These are phyloP conservation scores for Hymenoscyphus repandus DNA, from an alignment of 2,329 filamentous ascomycete genomes.

Conservation along the genomic window DNA sequence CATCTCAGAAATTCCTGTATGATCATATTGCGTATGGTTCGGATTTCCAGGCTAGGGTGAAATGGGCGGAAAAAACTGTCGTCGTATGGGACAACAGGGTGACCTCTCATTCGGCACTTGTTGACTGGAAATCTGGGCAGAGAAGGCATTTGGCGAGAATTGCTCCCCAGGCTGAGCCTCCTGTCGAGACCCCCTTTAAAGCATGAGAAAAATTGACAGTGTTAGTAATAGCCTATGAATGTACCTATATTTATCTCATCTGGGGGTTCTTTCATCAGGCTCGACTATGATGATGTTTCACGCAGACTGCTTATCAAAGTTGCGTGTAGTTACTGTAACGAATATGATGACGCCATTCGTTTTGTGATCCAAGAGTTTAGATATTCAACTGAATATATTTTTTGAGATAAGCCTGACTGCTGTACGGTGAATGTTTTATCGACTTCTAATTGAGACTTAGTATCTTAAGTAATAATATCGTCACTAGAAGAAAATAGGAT, in stretches of 20 bases:
- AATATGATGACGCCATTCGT: too few relatives aligned
- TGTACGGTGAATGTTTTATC: neutral
- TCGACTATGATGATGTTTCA: neutral
- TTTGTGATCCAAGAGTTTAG: too few relatives aligned
- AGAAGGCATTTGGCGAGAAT: conserved; percentile 75
- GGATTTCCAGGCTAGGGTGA: conserved; percentile 69
- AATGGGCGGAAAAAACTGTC: conserved; percentile 75
- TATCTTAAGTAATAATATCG: neutral
- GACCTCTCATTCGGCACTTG: conserved; percentile 70
- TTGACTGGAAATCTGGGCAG: conserved; percentile 78
- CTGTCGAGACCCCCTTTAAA: conserved; percentile 62
- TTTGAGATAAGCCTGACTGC: too few relatives aligned
- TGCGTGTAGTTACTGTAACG: too few relatives aligned
- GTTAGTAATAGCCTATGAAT: too few relatives aligned
- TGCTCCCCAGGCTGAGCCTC: conserved; percentile 75
- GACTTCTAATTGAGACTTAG: neutral
- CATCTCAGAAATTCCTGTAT: conserved; percentile 69
- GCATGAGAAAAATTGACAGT: conserved; percentile 6
- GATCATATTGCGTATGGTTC: conserved; percentile 68
- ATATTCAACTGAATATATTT: too few relatives aligned
- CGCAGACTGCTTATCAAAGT: too few relatives aligned
- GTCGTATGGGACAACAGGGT: conserved; percentile 85
- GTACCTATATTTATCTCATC: too few relatives aligned
- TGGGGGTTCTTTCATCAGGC: too few relatives aligned
- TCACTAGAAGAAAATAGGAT: too few relatives aligned